These are phyloP conservation scores for Scutellaria baicalensis DNA, from an alignment of 257 asterid genomes.

Conservation along the genomic window DNA sequence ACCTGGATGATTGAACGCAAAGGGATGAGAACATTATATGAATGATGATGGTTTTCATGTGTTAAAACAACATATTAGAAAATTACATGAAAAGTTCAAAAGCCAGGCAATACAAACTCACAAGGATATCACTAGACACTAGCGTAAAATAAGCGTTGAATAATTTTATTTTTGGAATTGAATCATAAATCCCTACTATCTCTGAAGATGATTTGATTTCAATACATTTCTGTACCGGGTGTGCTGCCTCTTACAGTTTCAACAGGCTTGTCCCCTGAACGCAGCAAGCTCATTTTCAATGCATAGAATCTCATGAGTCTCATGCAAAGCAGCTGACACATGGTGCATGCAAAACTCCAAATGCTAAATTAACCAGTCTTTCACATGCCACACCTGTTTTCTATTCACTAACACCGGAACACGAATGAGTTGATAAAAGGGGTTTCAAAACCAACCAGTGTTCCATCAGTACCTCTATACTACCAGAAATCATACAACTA, in stretches of 20 bases:
- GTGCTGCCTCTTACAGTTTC: background rate
- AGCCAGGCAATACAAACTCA: background rate
- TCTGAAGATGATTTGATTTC: background rate
- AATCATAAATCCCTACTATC: background rate
- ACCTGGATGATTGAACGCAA: conserved; percentile 35
- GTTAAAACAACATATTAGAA: background rate
- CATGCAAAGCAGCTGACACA: background rate
- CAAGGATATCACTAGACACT: background rate
- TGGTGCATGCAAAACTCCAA: background rate
- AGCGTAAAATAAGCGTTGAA: background rate
- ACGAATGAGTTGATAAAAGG: background rate
- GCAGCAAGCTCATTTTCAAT: background rate
- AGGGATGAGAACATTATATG: background rate
- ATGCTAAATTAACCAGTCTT: background rate
- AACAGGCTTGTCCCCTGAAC: background rate
- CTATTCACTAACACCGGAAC: background rate
- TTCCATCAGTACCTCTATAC: background rate
- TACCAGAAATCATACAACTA: background rate
- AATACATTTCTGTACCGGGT: background rate
- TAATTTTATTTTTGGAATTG: background rate
- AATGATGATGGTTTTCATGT: background rate
- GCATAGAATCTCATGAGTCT: background rate
- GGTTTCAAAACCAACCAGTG: background rate
- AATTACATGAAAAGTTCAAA: background rate
- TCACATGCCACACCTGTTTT: background rate